Evolutionary conservation across 768 basidiomycete genomes (phyloP).

Genomic region (Amanita brunnescens): DNA sequence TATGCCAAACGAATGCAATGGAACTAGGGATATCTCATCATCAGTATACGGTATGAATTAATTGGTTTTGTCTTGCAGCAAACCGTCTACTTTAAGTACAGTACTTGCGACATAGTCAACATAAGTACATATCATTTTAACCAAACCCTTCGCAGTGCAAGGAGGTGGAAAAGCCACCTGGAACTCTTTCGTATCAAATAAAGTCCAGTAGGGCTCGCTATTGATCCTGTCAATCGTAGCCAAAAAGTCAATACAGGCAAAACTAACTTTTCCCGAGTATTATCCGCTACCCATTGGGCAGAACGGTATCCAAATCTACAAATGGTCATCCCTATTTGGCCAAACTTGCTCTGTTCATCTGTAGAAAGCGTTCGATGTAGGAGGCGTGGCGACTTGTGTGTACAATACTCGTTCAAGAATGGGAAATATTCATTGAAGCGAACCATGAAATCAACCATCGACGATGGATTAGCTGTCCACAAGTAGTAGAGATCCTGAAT

Average conservation of each 20-base stretch:
- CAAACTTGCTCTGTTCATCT: constrained; percentile 14
- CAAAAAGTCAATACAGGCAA: neutral
- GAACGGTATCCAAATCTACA: constrained; percentile 13
- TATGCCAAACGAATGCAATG: constrained; percentile 71
- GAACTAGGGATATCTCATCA: constrained; percentile 40
- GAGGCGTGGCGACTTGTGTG: constrained; percentile 14
- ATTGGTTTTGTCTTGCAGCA: constrained; percentile 8
- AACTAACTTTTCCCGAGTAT: constrained; percentile 12
- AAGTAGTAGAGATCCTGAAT: constrained; percentile 25
- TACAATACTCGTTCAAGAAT: constrained; percentile 16
- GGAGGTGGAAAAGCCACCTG: constrained; percentile 11
- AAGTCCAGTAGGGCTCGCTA: constrained; percentile 2
- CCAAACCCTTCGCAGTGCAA: constrained; percentile 9
- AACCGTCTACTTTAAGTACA: constrained; percentile 13
- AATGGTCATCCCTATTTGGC: constrained; percentile 11
- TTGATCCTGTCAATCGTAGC: neutral
- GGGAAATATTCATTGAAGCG: constrained; percentile 36
- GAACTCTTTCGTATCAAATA: constrained; percentile 15
- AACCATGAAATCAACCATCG: constrained; percentile 25
- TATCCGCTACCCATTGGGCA: constrained; percentile 15
- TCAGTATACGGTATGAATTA: neutral
- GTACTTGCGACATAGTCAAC: constrained; percentile 13
- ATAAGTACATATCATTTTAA: constrained; percentile 17
- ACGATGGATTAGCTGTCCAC: constrained; percentile 20
- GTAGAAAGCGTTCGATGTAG: constrained; percentile 20